A percentile compares a stretch with the other conserved stretches of the same genome.
Conservation (phyloP, 2,329 filamentous ascomycete genomes). For the Fusarium tupiense region DNA sequence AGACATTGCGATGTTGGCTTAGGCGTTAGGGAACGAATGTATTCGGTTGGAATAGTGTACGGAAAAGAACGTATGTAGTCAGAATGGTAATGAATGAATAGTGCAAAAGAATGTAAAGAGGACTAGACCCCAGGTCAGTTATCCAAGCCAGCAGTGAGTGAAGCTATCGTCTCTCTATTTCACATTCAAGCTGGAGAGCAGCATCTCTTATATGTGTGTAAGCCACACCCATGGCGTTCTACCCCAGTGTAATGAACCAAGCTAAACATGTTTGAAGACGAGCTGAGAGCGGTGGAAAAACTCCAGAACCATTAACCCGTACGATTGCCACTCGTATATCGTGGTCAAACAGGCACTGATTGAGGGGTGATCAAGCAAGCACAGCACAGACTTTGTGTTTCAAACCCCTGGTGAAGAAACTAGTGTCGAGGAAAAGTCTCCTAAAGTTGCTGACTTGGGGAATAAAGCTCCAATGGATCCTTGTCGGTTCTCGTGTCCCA, state of each 20-base stretch:
- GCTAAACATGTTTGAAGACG: conserved; percentile 16
- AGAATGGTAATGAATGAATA: conserved; percentile 35
- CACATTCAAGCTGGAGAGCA: background rate
- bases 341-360: conserved; percentile 28
- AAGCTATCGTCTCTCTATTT: conserved; percentile 22
- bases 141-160: conserved; percentile 26
- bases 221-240: background rate
- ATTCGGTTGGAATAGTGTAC: background rate
- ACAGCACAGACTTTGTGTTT: conserved; percentile 33
- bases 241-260: conserved; percentile 3
- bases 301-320: background rate
- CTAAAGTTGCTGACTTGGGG: background rate
- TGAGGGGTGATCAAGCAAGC: conserved; percentile 21
- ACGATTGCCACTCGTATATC: conserved; percentile 17
- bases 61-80: conserved; percentile 28
- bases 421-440: conserved; percentile 2
- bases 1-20: conserved; percentile 29
- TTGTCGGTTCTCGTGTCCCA: background rate
- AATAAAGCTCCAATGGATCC: conserved; percentile 4
- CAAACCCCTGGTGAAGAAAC: conserved; percentile 25
- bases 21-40: conserved; percentile 10
- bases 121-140: conserved; percentile 37
- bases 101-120: conserved; percentile 39
- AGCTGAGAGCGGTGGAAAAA: conserved; percentile 36
- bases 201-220: conserved; percentile 36